Evolutionary conservation across 495 filamentous ascomycete genomes (phyloP), one percentile per base, ranked within the genome.

Genomic region (Podospora comata): DNA sequence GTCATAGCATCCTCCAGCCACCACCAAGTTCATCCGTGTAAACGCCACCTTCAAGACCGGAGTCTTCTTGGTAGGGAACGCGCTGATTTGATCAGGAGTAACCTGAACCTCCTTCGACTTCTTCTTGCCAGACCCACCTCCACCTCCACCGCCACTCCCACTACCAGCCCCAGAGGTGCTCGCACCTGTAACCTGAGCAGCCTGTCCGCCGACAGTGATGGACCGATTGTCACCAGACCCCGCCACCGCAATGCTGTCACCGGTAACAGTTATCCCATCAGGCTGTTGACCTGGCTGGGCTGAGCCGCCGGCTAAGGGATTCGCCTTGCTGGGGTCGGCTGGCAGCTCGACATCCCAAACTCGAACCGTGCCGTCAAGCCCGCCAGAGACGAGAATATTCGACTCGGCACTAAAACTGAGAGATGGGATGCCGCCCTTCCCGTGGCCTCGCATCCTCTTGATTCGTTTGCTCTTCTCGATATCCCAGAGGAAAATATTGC

Each of bases 371-470:
- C 90, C 88, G 77, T 99, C 95, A n/a, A 92, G 88, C 28, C 94
- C 94, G 48, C 92, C 92, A 5, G 93, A 97, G 9, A 92, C 89
- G 0, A 99, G 84, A 2, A 97, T 89, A 18, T 82, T 94, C 9
- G 91, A 93, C 78, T 99, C 95, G 30, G 92, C 90, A 68, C 90
- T 93, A 84, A 94, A 99, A 74, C 88, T 90, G 4, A 99, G 83
- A 2, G 91, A 93, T 88, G 93, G 96, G 72, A 98, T 93, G 19
- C 93, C 94, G 23, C 93, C 94, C 75, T 94, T 93, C 28, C 90
- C 93, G 73, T 98, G 96, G 6, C 96, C 96, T 34, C 93, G 89
- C 87, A 95, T 96, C 30, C 90, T 90, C 83, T 98, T 98, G 72
- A 93, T 85, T 2, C 91, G 85, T 13, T 89, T 87, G 15, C 92